Percentiles rank a stretch among this genome's conserved stretches.
phyloP scores from a whole-genome alignment of 108 stramenopile genomes.

The Cyclostephanos tholiformis region DNA sequence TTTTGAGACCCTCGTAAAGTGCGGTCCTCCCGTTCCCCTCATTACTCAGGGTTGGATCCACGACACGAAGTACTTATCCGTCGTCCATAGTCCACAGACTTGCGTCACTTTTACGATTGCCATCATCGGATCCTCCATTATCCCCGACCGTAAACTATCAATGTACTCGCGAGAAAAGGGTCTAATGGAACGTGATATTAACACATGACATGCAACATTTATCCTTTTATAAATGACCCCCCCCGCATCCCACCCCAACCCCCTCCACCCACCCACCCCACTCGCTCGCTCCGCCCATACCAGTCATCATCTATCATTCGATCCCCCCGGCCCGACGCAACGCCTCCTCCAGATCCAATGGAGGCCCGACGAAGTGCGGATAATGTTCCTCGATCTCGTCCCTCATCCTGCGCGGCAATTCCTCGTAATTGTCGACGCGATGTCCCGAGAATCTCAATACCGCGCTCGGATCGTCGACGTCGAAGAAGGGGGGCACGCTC shows the following conservation, averaged over 20 bases:
- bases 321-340: background rate
- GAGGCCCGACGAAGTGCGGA: conserved; percentile 23
- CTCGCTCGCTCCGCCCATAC: background rate
- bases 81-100: no score
- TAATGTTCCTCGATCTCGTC: conserved; percentile 12
- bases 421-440: conserved; percentile 27
- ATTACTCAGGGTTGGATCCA: no score
- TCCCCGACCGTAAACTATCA: no score
- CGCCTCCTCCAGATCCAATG: conserved; percentile 23
- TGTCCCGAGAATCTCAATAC: conserved; percentile 28
- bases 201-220: no score
- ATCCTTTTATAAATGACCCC: no score
- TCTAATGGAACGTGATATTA: no score
- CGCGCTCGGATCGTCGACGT: conserved; percentile 21
- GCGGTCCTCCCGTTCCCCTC: no score
- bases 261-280: background rate
- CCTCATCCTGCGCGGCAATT: conserved; percentile 31
- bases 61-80: no score
- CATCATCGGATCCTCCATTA: no score
- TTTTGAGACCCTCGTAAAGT: no score
- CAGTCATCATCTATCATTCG: background rate
- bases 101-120: no score
- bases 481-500: conserved; percentile 26
- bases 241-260: background rate
- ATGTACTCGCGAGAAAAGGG: no score